Percentiles rank a stretch among this genome's conserved stretches.
These are phyloP conservation scores for Cercospora nicotianae DNA, from an alignment of 2,329 filamentous ascomycete species.

Conservation along the genomic window DNA sequence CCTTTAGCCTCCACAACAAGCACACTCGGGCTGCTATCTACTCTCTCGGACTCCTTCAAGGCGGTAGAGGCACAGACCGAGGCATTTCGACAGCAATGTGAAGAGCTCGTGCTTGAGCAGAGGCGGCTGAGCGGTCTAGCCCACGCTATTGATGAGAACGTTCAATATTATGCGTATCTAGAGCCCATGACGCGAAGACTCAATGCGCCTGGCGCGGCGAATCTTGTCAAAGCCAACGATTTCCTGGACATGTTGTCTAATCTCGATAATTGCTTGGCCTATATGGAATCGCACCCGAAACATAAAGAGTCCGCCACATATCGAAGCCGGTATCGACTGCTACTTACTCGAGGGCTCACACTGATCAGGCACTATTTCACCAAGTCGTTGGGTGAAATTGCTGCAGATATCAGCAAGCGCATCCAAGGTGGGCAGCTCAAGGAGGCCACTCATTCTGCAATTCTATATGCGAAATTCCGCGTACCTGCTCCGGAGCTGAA, in stretches of 20 bases:
- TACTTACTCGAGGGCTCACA: constrained; percentile 69
- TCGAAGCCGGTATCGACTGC: constrained; percentile 78
- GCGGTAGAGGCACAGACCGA: constrained; percentile 86
- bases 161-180: constrained; percentile 93
- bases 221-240: constrained; percentile 76
- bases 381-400: constrained; percentile 61
- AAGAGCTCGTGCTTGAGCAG: constrained; percentile 81
- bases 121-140: constrained; percentile 74
- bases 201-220: constrained; percentile 87
- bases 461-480: constrained; percentile 70
- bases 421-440: constrained; percentile 68
- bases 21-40: constrained; percentile 73
- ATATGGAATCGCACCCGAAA: constrained; percentile 81
- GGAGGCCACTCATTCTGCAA: constrained; percentile 69
- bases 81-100: constrained; percentile 90
- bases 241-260: constrained; percentile 87
- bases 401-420: constrained; percentile 61
- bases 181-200: constrained; percentile 86
- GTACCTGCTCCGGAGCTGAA: constrained; percentile 66
- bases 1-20: constrained; percentile 75
- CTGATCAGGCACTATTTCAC: constrained; percentile 68
- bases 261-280: constrained; percentile 85
- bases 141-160: constrained; percentile 79
- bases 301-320: constrained; percentile 89
- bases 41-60: constrained; percentile 81